Percentiles rank a stretch among this genome's conserved stretches.
These are phyloP conservation scores for Phlegmacium glaucopus DNA, from an alignment of 768 basidiomycete genomes.

Conservation along the genomic window DNA sequence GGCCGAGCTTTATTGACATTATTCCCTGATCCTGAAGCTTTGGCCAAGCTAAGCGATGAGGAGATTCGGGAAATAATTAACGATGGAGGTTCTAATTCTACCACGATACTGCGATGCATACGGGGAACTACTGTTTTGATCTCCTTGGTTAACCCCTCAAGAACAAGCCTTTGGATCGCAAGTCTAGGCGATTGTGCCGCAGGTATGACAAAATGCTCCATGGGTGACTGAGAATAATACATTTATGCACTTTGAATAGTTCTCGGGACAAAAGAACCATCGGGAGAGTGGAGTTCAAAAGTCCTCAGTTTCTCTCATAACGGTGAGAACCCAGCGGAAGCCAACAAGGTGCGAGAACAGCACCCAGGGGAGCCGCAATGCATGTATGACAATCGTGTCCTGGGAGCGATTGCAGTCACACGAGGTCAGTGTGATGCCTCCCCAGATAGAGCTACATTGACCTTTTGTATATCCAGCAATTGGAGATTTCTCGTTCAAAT, in stretches of 20 bases:
- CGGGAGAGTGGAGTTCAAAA: constrained; percentile 34
- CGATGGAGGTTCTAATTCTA: constrained; percentile 29
- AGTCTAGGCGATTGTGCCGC: constrained; percentile 57
- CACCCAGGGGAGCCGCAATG: constrained; percentile 47
- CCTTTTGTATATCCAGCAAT: constrained; percentile 32
- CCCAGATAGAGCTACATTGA: neutral
- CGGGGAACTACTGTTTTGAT: constrained; percentile 49
- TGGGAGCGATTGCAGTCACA: constrained; percentile 56
- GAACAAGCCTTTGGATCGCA: constrained; percentile 49
- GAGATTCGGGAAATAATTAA: constrained; percentile 40
- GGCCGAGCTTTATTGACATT: constrained; percentile 34
- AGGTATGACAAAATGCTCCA: constrained; percentile 29
- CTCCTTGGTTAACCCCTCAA: constrained; percentile 40
- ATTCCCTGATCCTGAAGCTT: constrained; percentile 35
- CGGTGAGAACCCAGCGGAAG: constrained; percentile 40
- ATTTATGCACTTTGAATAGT: constrained; percentile 23
- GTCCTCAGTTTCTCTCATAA: constrained; percentile 50
- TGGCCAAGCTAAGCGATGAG: constrained; percentile 33
- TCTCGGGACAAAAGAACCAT: constrained; percentile 32
- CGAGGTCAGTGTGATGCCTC: constrained; percentile 33
- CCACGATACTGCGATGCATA: constrained; percentile 42
- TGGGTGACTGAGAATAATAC: neutral
- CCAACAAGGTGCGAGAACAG: constrained; percentile 34
- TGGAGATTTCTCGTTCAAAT: constrained; percentile 53
- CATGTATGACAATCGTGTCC: constrained; percentile 41